phyloP scores from a whole-genome alignment of 768 basidiomycete genomes.

The Psilocybe cyanescens region DNA sequence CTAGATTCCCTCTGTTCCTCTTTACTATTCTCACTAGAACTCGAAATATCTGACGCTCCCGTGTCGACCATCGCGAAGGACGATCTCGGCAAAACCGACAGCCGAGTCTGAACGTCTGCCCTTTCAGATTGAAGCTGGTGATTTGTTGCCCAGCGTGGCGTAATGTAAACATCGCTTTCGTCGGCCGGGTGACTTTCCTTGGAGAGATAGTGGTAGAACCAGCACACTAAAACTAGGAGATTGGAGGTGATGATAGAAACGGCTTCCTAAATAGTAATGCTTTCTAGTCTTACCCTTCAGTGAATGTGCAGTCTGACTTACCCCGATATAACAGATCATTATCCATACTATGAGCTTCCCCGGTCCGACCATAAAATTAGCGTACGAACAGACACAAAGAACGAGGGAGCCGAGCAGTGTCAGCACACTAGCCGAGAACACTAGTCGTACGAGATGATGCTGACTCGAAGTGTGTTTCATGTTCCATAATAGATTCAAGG shows the following conservation, averaged over 20 bases:
- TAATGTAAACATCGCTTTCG: neutral
- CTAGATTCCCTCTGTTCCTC: too few relatives aligned
- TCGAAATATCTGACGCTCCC: too few relatives aligned
- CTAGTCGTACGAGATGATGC: conserved; percentile 5
- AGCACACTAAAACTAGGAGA: conserved; percentile 8
- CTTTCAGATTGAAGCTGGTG: neutral
- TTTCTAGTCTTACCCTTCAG: too few relatives aligned
- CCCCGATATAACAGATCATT: conserved; percentile 7
- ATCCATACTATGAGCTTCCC: conserved; percentile 4
- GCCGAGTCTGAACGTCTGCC: too few relatives aligned
- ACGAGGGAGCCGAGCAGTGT: neutral
- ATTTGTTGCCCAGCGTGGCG: neutral
- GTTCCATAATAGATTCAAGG: conserved; percentile 6
- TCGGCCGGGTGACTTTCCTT: neutral
- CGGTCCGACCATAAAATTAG: neutral
- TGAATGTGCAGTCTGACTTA: neutral
- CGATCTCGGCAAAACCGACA: too few relatives aligned
- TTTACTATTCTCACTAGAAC: too few relatives aligned
- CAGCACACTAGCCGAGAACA: conserved; percentile 13
- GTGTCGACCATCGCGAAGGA: too few relatives aligned
- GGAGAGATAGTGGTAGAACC: neutral
- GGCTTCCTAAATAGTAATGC: neutral
- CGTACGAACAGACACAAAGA: conserved; percentile 3
- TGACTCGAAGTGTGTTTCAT: conserved; percentile 1
- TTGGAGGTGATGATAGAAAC: conserved; percentile 10